These are phyloP conservation scores for Colletotrichum sp. DNA, from an alignment of 2,329 filamentous ascomycete genomes.

Conservation along the genomic window DNA sequence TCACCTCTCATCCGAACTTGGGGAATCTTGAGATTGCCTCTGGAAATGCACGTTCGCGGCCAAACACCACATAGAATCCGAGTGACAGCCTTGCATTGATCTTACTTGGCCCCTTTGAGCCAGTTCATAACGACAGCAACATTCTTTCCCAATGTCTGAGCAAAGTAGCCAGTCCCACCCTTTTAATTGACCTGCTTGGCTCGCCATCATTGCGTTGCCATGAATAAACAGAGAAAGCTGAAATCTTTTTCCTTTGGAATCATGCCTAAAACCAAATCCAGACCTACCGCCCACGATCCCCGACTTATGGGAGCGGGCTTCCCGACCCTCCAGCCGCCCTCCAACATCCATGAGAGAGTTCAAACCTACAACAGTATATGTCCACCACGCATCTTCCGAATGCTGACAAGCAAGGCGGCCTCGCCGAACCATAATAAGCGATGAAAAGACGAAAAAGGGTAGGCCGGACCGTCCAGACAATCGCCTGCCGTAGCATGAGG, in stretches of 20 bases:
- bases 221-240: constrained; percentile 22
- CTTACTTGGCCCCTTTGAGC: not conserved
- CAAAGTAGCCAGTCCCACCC: constrained; percentile 19
- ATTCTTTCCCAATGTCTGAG: constrained; percentile 20
- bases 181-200: constrained; percentile 22
- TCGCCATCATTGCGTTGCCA: constrained; percentile 19
- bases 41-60: not conserved
- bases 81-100: not conserved
- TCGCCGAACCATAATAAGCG: constrained; percentile 9
- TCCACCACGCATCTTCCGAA: constrained; percentile 11
- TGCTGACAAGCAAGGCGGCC: constrained; percentile 2
- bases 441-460: constrained; percentile 17
- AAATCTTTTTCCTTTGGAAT: constrained; percentile 22
- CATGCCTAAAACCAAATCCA: constrained; percentile 22
- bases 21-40: not conserved
- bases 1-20: not conserved
- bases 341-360: not conserved
- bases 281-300: constrained; percentile 6
- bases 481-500: not conserved
- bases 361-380: not conserved
- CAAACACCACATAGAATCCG: not conserved
- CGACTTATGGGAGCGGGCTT: constrained; percentile 12
- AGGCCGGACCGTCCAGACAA: constrained; percentile 8
- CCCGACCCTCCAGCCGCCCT: constrained; percentile 1
- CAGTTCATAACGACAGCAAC: constrained; percentile 10